Conservation (phyloP, 2,329 filamentous ascomycete genomes). For the Cephalotrichum gorgonifer region DNA sequence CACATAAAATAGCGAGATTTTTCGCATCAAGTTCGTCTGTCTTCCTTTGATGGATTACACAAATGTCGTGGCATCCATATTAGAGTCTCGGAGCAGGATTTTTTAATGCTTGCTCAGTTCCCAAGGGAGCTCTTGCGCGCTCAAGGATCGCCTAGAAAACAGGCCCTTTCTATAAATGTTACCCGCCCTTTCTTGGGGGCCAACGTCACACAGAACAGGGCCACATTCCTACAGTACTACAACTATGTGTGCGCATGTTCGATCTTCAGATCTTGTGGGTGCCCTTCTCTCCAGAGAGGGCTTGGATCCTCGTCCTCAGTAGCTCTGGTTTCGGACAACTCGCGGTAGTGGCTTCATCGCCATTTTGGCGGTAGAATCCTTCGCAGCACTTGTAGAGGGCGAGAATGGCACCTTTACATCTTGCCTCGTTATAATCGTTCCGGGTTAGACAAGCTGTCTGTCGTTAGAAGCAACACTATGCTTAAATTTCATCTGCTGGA, state of each 20-base stretch:
- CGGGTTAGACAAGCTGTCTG: slow-evolving; percentile 67
- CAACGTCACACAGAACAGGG: slow-evolving; percentile 19
- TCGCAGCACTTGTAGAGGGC: slow-evolving; percentile 91
- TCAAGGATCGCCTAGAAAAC: slow-evolving; percentile 93
- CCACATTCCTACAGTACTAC: slow-evolving; percentile 5
- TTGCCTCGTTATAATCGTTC: slow-evolving; percentile 77
- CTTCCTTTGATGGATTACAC: slow-evolving; percentile 37
- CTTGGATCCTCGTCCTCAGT: slow-evolving; percentile 36
- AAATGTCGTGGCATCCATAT: slow-evolving; percentile 86
- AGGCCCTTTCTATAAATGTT: slow-evolving; percentile 63
- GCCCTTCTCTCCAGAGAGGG: background rate
- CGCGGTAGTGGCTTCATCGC: slow-evolving; percentile 63
- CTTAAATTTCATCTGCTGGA: too few species aligned
- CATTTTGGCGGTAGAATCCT: slow-evolving; percentile 71
- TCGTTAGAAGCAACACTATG: background rate
- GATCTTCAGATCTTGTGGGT: background rate
- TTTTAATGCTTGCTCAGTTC: slow-evolving; percentile 92
- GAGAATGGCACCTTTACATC: slow-evolving; percentile 67
- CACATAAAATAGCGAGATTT: background rate
- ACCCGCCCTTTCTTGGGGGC: slow-evolving; percentile 37
- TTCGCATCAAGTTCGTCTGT: slow-evolving; percentile 13
- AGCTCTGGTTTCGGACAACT: slow-evolving; percentile 80
- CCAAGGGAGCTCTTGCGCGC: slow-evolving; percentile 79
- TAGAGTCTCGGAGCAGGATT: slow-evolving; percentile 98
- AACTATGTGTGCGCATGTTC: background rate